phyloP scores from a whole-genome alignment of 1,284 basidiomycete genomes.

The Cryptococcus floricola region DNA sequence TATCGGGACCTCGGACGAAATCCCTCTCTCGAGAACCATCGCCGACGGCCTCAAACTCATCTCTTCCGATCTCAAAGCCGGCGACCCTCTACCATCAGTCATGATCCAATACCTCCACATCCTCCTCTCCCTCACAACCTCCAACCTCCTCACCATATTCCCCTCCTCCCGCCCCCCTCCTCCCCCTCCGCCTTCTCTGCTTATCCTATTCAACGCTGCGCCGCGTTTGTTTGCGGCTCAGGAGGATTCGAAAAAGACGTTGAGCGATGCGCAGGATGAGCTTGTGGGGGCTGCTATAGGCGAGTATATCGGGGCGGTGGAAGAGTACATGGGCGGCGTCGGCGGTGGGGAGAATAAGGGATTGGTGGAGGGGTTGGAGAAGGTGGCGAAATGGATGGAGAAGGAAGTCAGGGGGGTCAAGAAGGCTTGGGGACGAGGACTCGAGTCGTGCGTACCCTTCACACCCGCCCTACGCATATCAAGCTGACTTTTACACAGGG shows the following conservation, averaged over 20 bases:
- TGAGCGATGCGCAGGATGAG: conserved; percentile 35
- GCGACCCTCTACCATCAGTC: conserved; percentile 18
- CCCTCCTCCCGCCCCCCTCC: conserved; percentile 24
- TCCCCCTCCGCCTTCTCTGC: conserved; percentile 29
- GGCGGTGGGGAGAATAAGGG: conserved; percentile 9
- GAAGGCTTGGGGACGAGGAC: conserved; percentile 32
- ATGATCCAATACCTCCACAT: conserved; percentile 23
- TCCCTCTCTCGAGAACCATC: conserved; percentile 5
- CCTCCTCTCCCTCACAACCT: conserved; percentile 21
- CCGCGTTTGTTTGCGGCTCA: conserved; percentile 21
- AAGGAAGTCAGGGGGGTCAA: conserved; percentile 33
- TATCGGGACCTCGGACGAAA: conserved; percentile 28
- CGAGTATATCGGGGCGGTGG: conserved; percentile 40
- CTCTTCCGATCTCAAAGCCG: conserved; percentile 7
- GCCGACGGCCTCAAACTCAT: conserved; percentile 26
- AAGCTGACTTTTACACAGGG: conserved; percentile 7
- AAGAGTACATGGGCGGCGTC: conserved; percentile 29
- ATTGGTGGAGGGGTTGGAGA: conserved; percentile 39
- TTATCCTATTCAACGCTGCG: conserved; percentile 30
- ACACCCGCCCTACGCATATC: too few relatives aligned
- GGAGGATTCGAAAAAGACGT: conserved; percentile 4
- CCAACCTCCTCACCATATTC: conserved; percentile 29
- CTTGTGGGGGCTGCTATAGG: conserved; percentile 38
- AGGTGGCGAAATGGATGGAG: conserved; percentile 45
- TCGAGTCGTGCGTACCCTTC: conserved; percentile 19